Evolutionary conservation across 768 basidiomycete genomes (phyloP).

Genomic region (Punctularia strigosozonata): DNA sequence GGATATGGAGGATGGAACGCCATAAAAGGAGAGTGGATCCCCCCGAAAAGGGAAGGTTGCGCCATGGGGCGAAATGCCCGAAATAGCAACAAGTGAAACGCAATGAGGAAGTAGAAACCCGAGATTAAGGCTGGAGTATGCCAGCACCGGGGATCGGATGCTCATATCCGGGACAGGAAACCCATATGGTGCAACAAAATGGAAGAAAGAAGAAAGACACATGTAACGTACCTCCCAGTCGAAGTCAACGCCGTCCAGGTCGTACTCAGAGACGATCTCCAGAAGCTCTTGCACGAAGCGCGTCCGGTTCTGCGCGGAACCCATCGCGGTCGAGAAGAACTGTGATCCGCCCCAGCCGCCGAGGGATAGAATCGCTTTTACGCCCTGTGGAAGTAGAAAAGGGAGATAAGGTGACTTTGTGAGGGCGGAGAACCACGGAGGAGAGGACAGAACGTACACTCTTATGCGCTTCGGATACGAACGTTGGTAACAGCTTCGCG

Average conservation of each 20-base stretch:
- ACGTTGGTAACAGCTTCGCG: conserved; percentile 36
- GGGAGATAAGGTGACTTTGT: background rate
- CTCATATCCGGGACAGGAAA: too few relatives aligned
- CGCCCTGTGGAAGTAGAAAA: conserved; percentile 29
- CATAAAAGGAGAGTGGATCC: too few relatives aligned
- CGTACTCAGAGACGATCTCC: conserved; percentile 33
- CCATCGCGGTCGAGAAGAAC: conserved; percentile 53
- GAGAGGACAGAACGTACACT: conserved; percentile 15
- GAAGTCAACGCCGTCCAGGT: conserved; percentile 45
- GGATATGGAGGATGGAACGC: background rate
- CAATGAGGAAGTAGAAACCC: too few relatives aligned
- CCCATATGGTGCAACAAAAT: conserved; percentile 18
- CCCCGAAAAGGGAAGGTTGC: too few relatives aligned
- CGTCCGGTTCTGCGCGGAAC: conserved; percentile 42
- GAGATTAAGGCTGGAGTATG: too few relatives aligned
- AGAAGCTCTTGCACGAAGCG: conserved; percentile 52
- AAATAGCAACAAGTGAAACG: too few relatives aligned
- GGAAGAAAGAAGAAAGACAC: background rate
- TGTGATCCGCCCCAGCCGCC: conserved; percentile 62
- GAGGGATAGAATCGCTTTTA: conserved; percentile 45
- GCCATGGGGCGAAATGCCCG: too few relatives aligned
- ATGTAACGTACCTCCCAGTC: conserved; percentile 22
- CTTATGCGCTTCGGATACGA: conserved; percentile 34
- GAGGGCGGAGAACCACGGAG: background rate
- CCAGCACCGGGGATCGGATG: too few relatives aligned